Conservation (phyloP, 2,329 filamentous ascomycete species). For the Endoconidiophora laricicola region DNA sequence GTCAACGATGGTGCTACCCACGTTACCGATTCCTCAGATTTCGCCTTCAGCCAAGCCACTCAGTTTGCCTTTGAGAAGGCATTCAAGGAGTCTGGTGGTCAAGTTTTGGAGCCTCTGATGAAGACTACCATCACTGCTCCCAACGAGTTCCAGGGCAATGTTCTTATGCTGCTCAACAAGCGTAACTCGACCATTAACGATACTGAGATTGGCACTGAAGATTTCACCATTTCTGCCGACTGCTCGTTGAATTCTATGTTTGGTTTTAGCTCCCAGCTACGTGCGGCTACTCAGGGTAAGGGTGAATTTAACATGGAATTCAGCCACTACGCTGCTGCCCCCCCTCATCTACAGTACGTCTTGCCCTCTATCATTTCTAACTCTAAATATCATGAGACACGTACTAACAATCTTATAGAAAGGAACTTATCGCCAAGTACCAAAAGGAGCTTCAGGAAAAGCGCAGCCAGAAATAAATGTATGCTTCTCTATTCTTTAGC, state of each 20-base stretch:
- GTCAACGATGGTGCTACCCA: constrained; percentile 94
- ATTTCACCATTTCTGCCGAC: constrained; percentile 84
- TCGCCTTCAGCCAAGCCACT: constrained; percentile 85
- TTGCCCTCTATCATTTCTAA: background rate
- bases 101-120: constrained; percentile 91
- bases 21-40: constrained; percentile 94
- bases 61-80: constrained; percentile 94
- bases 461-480: constrained; percentile 21
- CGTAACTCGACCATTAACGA: constrained; percentile 88
- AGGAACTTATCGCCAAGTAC: constrained; percentile 42
- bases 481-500: background rate
- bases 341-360: constrained; percentile 73
- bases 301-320: constrained; percentile 99
- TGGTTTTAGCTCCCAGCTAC: constrained; percentile 79
- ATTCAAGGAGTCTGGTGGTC: constrained; percentile 63
- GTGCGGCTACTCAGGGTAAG: constrained; percentile 92
- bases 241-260: constrained; percentile 96
- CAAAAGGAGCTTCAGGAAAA: constrained; percentile 41
- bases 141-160: constrained; percentile 92
- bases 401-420: constrained; percentile 26
- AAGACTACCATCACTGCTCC: constrained; percentile 94
- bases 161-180: constrained; percentile 93
- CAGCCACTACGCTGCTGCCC: constrained; percentile 79
- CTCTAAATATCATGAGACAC: constrained; percentile 7
- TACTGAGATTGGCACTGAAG: constrained; percentile 82